These are phyloP conservation scores for Elymus sibiricus DNA, from an alignment of 176 grass and related monocot species.

Conservation along the genomic window DNA sequence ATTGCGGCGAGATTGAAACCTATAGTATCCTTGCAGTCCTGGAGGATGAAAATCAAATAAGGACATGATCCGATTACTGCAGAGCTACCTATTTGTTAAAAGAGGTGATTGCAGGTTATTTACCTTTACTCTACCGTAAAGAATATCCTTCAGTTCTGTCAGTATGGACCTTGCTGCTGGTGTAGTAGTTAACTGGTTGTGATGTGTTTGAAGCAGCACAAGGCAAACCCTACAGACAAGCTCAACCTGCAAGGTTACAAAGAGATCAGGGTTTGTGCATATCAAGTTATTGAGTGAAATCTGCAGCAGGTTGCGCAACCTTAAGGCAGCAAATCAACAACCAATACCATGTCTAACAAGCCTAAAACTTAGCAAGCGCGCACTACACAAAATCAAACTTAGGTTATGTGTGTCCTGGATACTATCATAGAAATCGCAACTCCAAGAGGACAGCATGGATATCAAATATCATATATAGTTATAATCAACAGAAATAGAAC, in stretches of 20 bases:
- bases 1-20: slow-evolving; percentile 93
- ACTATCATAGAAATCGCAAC: no score
- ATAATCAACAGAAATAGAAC: neutral
- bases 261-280: slow-evolving; percentile 11
- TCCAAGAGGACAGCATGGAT: neutral
- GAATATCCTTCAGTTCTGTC: slow-evolving; percentile 56
- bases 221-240: slow-evolving; percentile 76
- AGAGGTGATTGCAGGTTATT: neutral
- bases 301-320: neutral
- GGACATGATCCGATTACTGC: neutral
- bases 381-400: neutral
- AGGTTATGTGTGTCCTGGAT: neutral
- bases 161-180: slow-evolving; percentile 66
- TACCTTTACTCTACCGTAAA: slow-evolving; percentile 82
- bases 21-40: slow-evolving; percentile 82
- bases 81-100: neutral
- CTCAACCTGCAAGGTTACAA: slow-evolving; percentile 65
- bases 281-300: neutral
- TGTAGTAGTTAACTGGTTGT: slow-evolving; percentile 77
- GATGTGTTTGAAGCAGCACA: slow-evolving; percentile 90
- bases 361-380: neutral
- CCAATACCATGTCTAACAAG: neutral
- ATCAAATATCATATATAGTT: neutral
- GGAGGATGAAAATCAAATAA: neutral
- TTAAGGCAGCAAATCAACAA: neutral